Evolutionary conservation across 331 rosid species (phyloP), one percentile per base, ranked within the genome.

Genomic region (Acacia concinna): DNA sequence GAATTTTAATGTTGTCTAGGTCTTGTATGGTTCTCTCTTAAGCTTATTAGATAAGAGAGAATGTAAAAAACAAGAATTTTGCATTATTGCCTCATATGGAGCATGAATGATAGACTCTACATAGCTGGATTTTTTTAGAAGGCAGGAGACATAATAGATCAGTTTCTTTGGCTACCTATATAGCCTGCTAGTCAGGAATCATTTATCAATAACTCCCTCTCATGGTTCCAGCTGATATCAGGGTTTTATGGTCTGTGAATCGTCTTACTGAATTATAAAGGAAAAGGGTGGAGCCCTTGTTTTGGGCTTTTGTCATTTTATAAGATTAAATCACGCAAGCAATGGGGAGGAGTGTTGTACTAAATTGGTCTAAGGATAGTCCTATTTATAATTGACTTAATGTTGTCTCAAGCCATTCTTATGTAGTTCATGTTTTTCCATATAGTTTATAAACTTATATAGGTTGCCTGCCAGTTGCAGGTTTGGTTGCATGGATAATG

Each of bases 401-500:
- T 64, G 57, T 74, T 44, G 60, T 74, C 69, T 15, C 31, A 67
- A 66, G 44, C 34, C 18, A 66, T 74, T 59, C 64, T 23, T 17
- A 68, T 46, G 46, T 31, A 21, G 46, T 23, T 51, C 65, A 30
- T 72, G 38, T 34, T 54, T 67, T 80, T 28, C 25, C 25, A 14
- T 14, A 10, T 38, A 28, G 3, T 30, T 41, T 11, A 30, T 69
- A 14, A 27, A 70, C 56, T n/a, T 67, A 65, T 21, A 23, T 32
- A 40, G 60, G 5, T 35, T 73, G 44, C 76, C 44, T 59, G 70
- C 62, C 52, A 51, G 46, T 80, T 56, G 44, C 75, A 13, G 54
- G 23, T 74, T 79, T 83, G 40, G 67, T 41, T 78, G 74, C 69
- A 66, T 52, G 43, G 71, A 68, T 57, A 72, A 28, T 79, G 20